A percentile compares a stretch with the other conserved stretches of the same genome.
Conservation (phyloP, 2,329 filamentous ascomycete genomes). For the Monascus ruber region DNA sequence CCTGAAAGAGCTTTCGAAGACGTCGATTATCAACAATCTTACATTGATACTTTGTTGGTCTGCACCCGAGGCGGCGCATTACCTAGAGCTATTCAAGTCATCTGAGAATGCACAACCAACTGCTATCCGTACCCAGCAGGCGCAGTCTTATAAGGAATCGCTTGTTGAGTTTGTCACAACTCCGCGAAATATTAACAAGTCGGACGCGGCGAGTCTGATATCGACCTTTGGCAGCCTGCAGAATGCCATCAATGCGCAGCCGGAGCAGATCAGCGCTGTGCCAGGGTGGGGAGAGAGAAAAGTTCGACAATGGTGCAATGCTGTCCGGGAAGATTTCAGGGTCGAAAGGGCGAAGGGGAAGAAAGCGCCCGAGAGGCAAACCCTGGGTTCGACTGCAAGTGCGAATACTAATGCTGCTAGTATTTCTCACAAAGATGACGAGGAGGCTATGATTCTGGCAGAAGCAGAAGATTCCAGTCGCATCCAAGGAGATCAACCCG, state of each 20-base stretch:
- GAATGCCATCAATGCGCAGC: slow-evolving; percentile 74
- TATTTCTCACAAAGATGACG: slow-evolving; percentile 31
- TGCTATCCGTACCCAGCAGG: slow-evolving; percentile 76
- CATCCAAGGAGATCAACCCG: slow-evolving; percentile 7
- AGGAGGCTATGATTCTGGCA: slow-evolving; percentile 34
- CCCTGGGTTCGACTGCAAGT: slow-evolving; percentile 13
- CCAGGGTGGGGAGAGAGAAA: slow-evolving; percentile 94
- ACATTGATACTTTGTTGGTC: slow-evolving; percentile 92
- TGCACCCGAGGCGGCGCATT: slow-evolving; percentile 82
- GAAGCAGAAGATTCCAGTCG: slow-evolving; percentile 14
- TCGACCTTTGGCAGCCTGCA: slow-evolving; percentile 83
- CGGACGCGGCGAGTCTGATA: slow-evolving; percentile 80
- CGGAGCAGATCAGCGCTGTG: slow-evolving; percentile 75
- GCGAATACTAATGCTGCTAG: slow-evolving; percentile 11
- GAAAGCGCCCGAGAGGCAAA: slow-evolving; percentile 21
- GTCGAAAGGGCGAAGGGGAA: slow-evolving; percentile 57
- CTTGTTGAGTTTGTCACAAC: slow-evolving; percentile 88
- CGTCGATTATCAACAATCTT: slow-evolving; percentile 80
- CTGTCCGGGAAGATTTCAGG: slow-evolving; percentile 76
- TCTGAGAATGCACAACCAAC: slow-evolving; percentile 77
- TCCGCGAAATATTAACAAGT: slow-evolving; percentile 83
- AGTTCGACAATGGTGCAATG: slow-evolving; percentile 71
- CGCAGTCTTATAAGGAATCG: slow-evolving; percentile 71
- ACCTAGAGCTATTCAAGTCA: slow-evolving; percentile 88
- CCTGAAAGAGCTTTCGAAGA: slow-evolving; percentile 83